Evolutionary conservation across 805 yeast species (phyloP), one percentile per base, ranked within the genome.

Genomic region (Saturnispora besseyi): DNA sequence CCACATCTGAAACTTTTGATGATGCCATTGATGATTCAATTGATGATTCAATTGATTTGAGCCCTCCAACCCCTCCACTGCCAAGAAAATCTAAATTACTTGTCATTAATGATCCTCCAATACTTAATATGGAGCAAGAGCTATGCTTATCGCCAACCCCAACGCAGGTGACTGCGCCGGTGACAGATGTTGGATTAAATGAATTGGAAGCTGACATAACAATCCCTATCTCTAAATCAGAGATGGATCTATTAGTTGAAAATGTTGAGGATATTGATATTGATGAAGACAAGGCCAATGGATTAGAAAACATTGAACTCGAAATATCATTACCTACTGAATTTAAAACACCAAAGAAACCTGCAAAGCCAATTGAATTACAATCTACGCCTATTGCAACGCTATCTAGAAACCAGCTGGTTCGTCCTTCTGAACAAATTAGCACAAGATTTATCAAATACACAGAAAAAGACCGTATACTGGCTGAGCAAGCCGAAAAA

Each of bases 381-480:
- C 44, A 48, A 43, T 38, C 50, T 13, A 29, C 43, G 4, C 31
- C 51, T 21, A 15, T 33, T 29, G 37, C 37, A 32, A 32, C 51
- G 13, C 18, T 22, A 15, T 22, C 47, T 18, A 41, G 42, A 32
- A 46, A 21, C 28, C 36, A 38, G 11, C 50, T 60, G 12, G 57
- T 58, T 6, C 61, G 57, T 44, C 65, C 65, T 10, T 60, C 64
- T 1, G 58, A 58, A 11, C 55, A 51, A 18, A 41, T 58, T 3
- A 57, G 62, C 8, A 51, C 59, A 2, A 62, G 60, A 29, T 44
- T 62, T 30, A 50, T 64, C 36, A 64, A 59, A 44, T 65, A 64
- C 45, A 65, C 69, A 0, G 66, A 64, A 38, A 64, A 59, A 40
- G 69, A 65, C 50, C 37, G 62, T 22, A 48, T 54, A 2, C 47